Evolutionary conservation across 1,284 basidiomycete species (phyloP), one percentile per base, ranked within the genome.

Genomic region (Microbotryum silenes-acaulis): DNA sequence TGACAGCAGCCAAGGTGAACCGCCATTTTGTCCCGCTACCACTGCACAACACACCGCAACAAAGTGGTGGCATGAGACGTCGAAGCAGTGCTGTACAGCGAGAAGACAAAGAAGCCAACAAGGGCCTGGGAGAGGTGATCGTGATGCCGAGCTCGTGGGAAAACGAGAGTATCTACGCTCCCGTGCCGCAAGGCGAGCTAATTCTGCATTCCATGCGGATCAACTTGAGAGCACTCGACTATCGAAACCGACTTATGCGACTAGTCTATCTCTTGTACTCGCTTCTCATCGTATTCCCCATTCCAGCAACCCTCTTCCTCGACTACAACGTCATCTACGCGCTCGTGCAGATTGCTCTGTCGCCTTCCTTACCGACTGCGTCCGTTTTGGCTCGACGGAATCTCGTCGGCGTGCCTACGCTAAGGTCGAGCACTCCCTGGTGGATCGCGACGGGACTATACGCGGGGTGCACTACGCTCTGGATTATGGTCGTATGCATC

Each of bases 321-420:
- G 74, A 75, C 62, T 74, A 66, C 61, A 73, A 71, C 56, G 66
- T 69, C 57, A 50, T 75, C 46, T 75, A 72, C 63, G 59, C 65
- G 20, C 64, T 75, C 52, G 61, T 61, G 10, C 73, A 75, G 62
- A 59, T 75, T 52, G 74, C 70, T 2, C 20, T 54, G 10, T 60
- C 33, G 23, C 65, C 65, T 1, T 46, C 65, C 8, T 45, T 67
- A 29, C 65, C 65, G 4, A 18, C 60, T 37, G 25, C 48, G 59
- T 33, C 27, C 42, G 54, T 37, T 45, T 60, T n/a, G 33, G 18
- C 23, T 50, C 59, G 21, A 47, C 58, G n/a, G 50, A 60, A 54
- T 56, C 51, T 59, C 46, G 33, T 44, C 31, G 50, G 60, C 12
- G 57, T 42, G 20, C 60, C 42, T 16, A 52, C 54, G n/a, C 31